A percentile compares a stretch with the other conserved stretches of the same genome.
Evolutionary conservation across 805 yeast species (phyloP).

Genomic region (Kodamaea fukazawae): DNA sequence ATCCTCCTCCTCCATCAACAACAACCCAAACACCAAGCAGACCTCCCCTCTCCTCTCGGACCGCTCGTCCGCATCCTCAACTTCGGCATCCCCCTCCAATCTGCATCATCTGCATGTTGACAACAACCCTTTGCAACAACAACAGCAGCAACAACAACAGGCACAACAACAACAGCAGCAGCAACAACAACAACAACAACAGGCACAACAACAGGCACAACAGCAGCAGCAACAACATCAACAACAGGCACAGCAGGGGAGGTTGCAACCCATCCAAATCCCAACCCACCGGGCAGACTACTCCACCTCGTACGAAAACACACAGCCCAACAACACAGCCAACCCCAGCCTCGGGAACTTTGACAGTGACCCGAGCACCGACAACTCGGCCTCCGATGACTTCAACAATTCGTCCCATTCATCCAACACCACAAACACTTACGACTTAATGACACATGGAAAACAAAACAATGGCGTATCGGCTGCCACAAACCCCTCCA

Average conservation of each 20-base stretch:
- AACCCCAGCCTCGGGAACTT: conserved; percentile 1
- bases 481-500: background rate
- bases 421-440: conserved; percentile 9
- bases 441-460: conserved; percentile 9
- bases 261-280: conserved; percentile 3
- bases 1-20: conserved; percentile 9
- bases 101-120: background rate
- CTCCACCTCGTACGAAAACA: background rate
- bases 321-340: background rate
- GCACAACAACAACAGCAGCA: background rate
- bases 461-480: conserved; percentile 1
- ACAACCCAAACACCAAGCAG: conserved; percentile 5
- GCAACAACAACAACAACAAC: background rate
- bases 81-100: background rate
- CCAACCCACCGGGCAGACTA: background rate
- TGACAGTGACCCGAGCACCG: conserved; percentile 9
- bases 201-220: background rate
- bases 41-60: conserved; percentile 23
- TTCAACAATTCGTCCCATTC: conserved; percentile 9
- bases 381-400: conserved; percentile 8
- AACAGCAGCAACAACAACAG: background rate
- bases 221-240: background rate
- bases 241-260: background rate
- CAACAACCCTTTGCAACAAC: background rate
- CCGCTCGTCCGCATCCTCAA: conserved; percentile 10